Conservation (phyloP, 495 filamentous ascomycete genomes). For the Neurospora sublineolata region DNA sequence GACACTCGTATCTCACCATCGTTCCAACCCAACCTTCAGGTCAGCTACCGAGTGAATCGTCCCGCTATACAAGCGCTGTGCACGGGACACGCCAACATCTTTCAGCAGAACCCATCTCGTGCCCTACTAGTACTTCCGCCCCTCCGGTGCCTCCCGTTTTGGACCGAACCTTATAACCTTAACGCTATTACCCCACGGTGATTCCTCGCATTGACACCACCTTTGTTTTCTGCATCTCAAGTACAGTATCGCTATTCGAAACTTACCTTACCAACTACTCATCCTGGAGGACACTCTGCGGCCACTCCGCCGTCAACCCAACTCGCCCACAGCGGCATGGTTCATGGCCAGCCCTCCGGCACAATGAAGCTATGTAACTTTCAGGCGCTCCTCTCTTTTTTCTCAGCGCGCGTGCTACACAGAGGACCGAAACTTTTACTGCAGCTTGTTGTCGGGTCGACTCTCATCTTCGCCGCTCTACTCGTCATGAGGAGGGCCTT, state of each 20-base stretch:
- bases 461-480: conserved; percentile 9
- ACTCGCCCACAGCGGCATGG: background rate
- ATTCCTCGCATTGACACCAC: background rate
- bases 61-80: background rate
- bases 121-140: background rate
- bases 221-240: no score
- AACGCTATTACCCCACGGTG: background rate
- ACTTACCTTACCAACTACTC: background rate
- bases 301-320: background rate
- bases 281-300: background rate
- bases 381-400: conserved; percentile 7
- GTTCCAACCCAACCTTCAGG: background rate
- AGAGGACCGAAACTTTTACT: conserved; percentile 14
- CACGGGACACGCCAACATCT: background rate
- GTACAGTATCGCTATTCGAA: background rate
- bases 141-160: background rate
- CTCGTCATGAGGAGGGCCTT: conserved; percentile 4
- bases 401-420: conserved; percentile 13
- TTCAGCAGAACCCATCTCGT: background rate
- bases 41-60: background rate
- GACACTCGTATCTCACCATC: background rate
- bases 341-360: conserved; percentile 3
- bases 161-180: background rate
- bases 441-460: conserved; percentile 10
- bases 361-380: background rate